Conservation (phyloP, 2,329 filamentous ascomycete genomes). For the Alternaria metachromatica region DNA sequence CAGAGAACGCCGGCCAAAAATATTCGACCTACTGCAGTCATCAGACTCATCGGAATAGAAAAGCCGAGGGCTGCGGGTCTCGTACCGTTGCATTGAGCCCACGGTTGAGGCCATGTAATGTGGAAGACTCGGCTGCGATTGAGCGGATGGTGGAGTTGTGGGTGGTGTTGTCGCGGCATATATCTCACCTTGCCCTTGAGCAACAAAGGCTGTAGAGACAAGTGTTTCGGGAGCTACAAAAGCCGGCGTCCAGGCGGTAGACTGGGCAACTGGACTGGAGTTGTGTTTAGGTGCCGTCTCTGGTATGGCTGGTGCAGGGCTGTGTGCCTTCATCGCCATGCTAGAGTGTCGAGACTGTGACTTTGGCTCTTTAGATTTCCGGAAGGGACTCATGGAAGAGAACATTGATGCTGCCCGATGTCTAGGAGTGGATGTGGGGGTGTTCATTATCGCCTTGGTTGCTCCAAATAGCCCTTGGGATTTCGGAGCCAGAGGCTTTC, state of each 20-base stretch:
- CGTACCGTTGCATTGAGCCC: background rate
- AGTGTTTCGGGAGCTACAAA: background rate
- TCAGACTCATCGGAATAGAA: constrained; percentile 5
- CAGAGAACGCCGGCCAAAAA: background rate
- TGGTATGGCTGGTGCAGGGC: background rate
- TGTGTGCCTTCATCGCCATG: background rate
- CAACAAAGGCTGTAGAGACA: background rate
- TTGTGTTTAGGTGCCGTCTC: background rate
- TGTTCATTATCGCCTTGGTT: background rate
- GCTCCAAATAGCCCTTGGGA: background rate
- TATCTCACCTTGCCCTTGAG: background rate
- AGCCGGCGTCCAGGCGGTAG: background rate
- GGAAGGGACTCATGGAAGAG: background rate
- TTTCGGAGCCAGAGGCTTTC: background rate
- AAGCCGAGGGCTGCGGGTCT: constrained; percentile 1
- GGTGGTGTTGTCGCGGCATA: background rate
- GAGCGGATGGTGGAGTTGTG: background rate
- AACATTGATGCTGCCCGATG: background rate
- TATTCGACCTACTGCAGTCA: background rate
- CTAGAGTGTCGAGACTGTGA: background rate
- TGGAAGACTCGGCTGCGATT: background rate
- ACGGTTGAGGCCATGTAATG: background rate
- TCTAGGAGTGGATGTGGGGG: background rate
- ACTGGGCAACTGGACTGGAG: background rate
- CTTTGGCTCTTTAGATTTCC: background rate